A percentile compares a stretch with the other conserved stretches of the same genome.
Conservation (phyloP, 1,139 yeast species). For the Geotrichum australiense region DNA sequence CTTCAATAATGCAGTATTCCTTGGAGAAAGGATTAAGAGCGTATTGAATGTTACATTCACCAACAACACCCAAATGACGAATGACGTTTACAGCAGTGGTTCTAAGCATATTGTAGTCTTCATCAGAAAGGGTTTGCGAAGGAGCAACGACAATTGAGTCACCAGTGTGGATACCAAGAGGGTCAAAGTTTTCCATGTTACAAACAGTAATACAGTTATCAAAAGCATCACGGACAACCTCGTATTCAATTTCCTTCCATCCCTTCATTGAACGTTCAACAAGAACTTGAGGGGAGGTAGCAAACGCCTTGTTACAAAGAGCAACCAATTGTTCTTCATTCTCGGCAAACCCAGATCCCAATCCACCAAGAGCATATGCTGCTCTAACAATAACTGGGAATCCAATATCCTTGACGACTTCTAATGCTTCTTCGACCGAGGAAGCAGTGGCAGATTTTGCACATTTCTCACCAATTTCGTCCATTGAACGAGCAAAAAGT, state of each 20-base stretch:
- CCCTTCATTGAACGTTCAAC: constrained; percentile 97
- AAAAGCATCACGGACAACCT: constrained; percentile 94
- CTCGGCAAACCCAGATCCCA: constrained; percentile 97
- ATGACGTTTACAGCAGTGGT: constrained; percentile 95
- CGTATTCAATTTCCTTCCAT: constrained; percentile 98
- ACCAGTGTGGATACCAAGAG: constrained; percentile 97
- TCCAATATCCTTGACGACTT: constrained; percentile 80
- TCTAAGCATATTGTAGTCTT: constrained; percentile 96
- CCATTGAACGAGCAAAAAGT: constrained; percentile 89
- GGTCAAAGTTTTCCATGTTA: constrained; percentile 98
- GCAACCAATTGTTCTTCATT: constrained; percentile 77
- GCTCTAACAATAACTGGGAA: constrained; percentile 97
- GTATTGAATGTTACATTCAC: constrained; percentile 98
- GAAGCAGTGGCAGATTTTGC: constrained; percentile 88
- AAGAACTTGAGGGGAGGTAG: constrained; percentile 91
- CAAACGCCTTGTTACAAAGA: constrained; percentile 86
- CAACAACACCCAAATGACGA: constrained; percentile 97
- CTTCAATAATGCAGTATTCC: constrained; percentile 95
- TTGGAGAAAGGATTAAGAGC: constrained; percentile 85
- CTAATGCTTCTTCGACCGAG: constrained; percentile 69
- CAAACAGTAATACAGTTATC: constrained; percentile 98
- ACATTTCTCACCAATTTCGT: constrained; percentile 88
- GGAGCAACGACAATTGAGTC: constrained; percentile 99
- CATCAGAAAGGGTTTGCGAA: constrained; percentile 93
- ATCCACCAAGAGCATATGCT: constrained; percentile 95